Evolutionary conservation across 805 yeast species (phyloP).

Genomic region (Saccharomycopsis malanga): DNA sequence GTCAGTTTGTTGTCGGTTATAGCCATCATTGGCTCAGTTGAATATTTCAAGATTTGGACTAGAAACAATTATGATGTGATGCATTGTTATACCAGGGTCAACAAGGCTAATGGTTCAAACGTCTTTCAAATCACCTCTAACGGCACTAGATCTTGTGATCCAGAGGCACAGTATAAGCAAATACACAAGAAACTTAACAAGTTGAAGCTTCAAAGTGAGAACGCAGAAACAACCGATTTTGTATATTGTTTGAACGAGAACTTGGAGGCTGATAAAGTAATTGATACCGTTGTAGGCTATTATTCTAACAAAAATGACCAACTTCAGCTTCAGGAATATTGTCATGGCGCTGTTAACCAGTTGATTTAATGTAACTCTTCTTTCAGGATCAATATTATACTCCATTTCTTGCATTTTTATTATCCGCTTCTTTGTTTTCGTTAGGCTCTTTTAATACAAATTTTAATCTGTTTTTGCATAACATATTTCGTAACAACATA

Average conservation of each 20-base stretch:
- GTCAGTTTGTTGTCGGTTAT: constrained; percentile 15
- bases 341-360: not conserved
- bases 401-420: not conserved
- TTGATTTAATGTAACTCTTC: not conserved
- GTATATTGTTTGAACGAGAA: constrained; percentile 18
- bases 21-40: constrained; percentile 19
- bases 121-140: constrained; percentile 18
- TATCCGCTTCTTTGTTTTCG: not conserved
- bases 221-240: not conserved
- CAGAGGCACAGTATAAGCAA: constrained; percentile 20
- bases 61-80: constrained; percentile 19
- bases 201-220: not conserved
- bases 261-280: constrained; percentile 14
- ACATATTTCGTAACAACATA: no score
- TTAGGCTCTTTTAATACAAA: not conserved
- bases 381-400: not conserved
- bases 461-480: no score
- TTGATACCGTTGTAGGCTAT: constrained; percentile 21
- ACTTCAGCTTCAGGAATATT: constrained; percentile 10
- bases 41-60: constrained; percentile 22
- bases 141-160: constrained; percentile 21
- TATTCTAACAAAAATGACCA: constrained; percentile 7
- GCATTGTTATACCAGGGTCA: constrained; percentile 22
- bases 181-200: constrained; percentile 17
- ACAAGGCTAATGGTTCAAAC: not conserved